Evolutionary conservation across 2,329 filamentous ascomycete species (phyloP), one percentile per base, ranked within the genome.

Genomic region (Fusarium verticillioides): DNA sequence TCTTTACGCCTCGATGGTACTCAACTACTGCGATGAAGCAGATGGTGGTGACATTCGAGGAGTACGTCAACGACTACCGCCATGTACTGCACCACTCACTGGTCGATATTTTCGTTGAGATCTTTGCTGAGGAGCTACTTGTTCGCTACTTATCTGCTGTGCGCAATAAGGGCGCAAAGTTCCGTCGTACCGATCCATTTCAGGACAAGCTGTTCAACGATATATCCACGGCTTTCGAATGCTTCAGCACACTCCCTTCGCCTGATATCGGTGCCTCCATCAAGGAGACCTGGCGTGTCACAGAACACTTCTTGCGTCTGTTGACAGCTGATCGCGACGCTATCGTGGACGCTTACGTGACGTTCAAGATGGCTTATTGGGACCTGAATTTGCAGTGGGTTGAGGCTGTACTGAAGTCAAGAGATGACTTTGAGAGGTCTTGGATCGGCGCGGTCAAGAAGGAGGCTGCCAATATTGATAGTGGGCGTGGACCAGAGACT

Each of bases 351-450:
- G 91, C 94, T 3, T 98, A 97, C 79, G 92, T 92, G 76, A 85
- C 86, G 9, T 96, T 99, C 85, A 98, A 98, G 87, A 85, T 84
- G 43, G 88, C 90, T 50, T 98, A 97, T 82, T 97, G 96, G 94
- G 96, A 99, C 83, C 85, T 98, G 80, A 94, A 97, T 82, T 91
- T 98, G 66, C 92, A 91, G 50, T 99, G 96, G 96, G 95, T 99
- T 12, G 97, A 99, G 86, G 93, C 94, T 11, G 96, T 97, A 53
- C 81, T 99, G 72, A 89, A 95, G 75, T 88, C 91, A 4, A 87
- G 97, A 75, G 96, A 99, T 82, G 96, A 99, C 84, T 98, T 97
- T 83, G 96, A 98, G 82, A 88, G 96, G 75, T 89, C 90, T 68
- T 94, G 98, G 93, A 83, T 98, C 72, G 96, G 94, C 79, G 89